Conservation (phyloP, 1,284 basidiomycete species). For the Mycosarcoma maydis region DNA sequence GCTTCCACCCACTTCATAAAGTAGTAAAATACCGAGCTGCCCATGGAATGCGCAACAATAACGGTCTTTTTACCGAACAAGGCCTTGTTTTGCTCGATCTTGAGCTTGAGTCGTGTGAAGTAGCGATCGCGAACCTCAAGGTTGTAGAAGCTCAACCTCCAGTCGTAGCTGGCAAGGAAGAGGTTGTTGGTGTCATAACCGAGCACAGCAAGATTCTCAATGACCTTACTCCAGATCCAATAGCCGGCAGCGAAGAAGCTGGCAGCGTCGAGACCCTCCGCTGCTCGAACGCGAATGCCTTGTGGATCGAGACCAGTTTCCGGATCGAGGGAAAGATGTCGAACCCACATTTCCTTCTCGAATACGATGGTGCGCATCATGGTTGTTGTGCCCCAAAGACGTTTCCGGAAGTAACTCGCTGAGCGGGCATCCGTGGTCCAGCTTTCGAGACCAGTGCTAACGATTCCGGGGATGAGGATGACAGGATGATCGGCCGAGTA, state of each 20-base stretch:
- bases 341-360: slow-evolving; percentile 86
- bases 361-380: slow-evolving; percentile 88
- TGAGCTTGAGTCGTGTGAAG: slow-evolving; percentile 85
- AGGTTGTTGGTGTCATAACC: slow-evolving; percentile 65
- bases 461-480: slow-evolving; percentile 64
- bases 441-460: slow-evolving; percentile 64
- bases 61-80: slow-evolving; percentile 84
- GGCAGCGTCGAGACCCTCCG: slow-evolving; percentile 80
- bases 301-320: slow-evolving; percentile 87
- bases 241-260: slow-evolving; percentile 86
- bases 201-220: slow-evolving; percentile 82
- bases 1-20: slow-evolving; percentile 91
- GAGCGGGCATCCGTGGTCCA: slow-evolving; percentile 59
- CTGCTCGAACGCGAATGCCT: slow-evolving; percentile 87
- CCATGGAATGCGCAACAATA: slow-evolving; percentile 78
- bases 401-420: slow-evolving; percentile 58
- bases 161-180: slow-evolving; percentile 65
- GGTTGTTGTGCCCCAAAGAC: slow-evolving; percentile 68
- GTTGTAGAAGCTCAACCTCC: slow-evolving; percentile 86
- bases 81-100: slow-evolving; percentile 82
- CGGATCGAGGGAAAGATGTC: slow-evolving; percentile 88
- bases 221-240: slow-evolving; percentile 84
- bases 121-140: slow-evolving; percentile 87
- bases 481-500: slow-evolving; percentile 62
- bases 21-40: slow-evolving; percentile 63